Base-by-base conservation (phyloP, 768 basidiomycete species). In the Tylopilus intermedius region DNA sequence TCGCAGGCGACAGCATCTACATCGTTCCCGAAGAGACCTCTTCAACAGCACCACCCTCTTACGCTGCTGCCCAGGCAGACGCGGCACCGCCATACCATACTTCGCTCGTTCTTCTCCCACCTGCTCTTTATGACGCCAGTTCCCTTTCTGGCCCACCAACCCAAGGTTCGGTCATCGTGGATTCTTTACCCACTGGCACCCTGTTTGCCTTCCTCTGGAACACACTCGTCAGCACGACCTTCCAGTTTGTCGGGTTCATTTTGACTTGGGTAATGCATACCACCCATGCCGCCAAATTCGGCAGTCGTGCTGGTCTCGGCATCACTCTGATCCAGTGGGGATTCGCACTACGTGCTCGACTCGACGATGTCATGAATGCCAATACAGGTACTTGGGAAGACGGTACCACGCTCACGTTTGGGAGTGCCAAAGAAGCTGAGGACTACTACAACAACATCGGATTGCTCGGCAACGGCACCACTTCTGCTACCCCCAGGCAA, bases 1-100 rank as follows among this genome's bases (percentile, higher is more conserved):
- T 53, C 8, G 1, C 55, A 88, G 88, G 84, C 30, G 86, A 89
- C 54, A 79, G 80, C 62, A 81, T 78, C n/a, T 83, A 77, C 66
- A 71, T 84, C 58, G 86, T 88, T 37, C 92, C 93, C 7, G 94
- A 97, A 68, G 88, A 92, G 46, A 71, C 81, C 7, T 81, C 88
- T 60, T 82, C 86, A 52, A 87, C 94, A 53, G 83, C 86, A 0
- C 93, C 94, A 5, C 96, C 96, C 1, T 88, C 94, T 8, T 98
- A 99, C 68, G 86, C 90, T 13, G 78, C 83, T 29, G 96, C 96
- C 9, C 86, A 94, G 65, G 84, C 89, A 14, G 96, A 99, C 69
- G 84, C 92, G n/a, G 94, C 93, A 7, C 96, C 96, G 4, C 90
- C 94, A 1, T 99, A 99, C 71, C 97, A 93, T 84, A 95, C 97